These are phyloP conservation scores for Monilinia polystroma DNA, from an alignment of 2,329 filamentous ascomycete species.

Conservation along the genomic window DNA sequence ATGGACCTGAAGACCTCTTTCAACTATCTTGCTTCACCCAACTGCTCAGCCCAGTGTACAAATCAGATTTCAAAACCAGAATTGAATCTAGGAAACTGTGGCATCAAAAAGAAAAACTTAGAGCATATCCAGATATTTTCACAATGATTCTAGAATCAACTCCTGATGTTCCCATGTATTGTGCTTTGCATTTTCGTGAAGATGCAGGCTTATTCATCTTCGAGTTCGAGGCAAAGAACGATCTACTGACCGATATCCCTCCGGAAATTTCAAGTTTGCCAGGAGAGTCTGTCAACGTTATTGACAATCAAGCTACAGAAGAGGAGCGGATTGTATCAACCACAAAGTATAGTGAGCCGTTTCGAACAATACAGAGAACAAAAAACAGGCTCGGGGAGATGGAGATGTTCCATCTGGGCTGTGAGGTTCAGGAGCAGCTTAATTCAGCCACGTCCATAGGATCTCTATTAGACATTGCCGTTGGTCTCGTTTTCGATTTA, in stretches of 20 bases:
- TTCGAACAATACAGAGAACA: conserved; percentile 51
- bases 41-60: conserved; percentile 77
- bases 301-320: conserved; percentile 68
- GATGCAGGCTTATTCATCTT: conserved; percentile 74
- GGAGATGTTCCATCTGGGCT: conserved; percentile 90
- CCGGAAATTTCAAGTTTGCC: conserved; percentile 59
- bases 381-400: conserved; percentile 58
- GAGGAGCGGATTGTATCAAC: conserved; percentile 77
- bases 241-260: conserved; percentile 64
- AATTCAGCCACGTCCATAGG: conserved; percentile 69
- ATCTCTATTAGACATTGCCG: conserved; percentile 73
- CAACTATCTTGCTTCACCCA: conserved; percentile 74
- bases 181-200: conserved; percentile 49
- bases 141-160: conserved; percentile 54
- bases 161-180: conserved; percentile 11
- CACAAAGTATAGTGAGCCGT: conserved; percentile 67
- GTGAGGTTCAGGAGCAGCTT: conserved; percentile 85
- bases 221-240: conserved; percentile 86
- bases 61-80: conserved; percentile 14
- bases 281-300: conserved; percentile 68
- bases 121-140: conserved; percentile 78
- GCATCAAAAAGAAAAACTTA: conserved; percentile 56
- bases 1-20: conserved; percentile 74
- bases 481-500: conserved; percentile 83
- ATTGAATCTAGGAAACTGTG: conserved; percentile 14